These are phyloP conservation scores for Sclerotinia subarctica DNA, from an alignment of 2,329 filamentous ascomycete species.

Conservation along the genomic window DNA sequence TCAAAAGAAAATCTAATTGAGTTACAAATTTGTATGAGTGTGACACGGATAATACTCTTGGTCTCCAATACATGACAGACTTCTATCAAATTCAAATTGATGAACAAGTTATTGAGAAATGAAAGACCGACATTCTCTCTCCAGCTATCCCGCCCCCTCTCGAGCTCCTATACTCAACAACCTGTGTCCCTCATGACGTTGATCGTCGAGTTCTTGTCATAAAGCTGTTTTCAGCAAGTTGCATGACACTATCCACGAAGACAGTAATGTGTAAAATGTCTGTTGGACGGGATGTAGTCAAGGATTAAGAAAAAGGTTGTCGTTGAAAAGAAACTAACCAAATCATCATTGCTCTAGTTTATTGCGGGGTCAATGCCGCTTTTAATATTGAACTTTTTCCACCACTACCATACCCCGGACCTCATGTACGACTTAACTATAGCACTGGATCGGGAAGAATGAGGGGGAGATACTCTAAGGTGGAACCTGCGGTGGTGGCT, in stretches of 20 bases:
- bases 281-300: neutral
- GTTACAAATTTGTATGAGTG: neutral
- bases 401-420: conserved; percentile 3
- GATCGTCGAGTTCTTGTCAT: neutral
- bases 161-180: neutral
- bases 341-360: neutral
- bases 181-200: neutral
- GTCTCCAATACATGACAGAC: neutral
- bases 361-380: conserved; percentile 23
- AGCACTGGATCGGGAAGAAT: neutral
- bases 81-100: conserved; percentile 1
- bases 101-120: neutral
- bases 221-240: neutral
- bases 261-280: neutral
- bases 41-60: conserved; percentile 5
- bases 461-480: neutral
- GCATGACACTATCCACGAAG: neutral
- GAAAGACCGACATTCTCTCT: neutral
- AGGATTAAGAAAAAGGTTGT: neutral
- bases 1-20: neutral
- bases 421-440: neutral
- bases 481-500: neutral
- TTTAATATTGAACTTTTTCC: conserved; percentile 12
- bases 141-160: neutral
- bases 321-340: neutral